Conservation (phyloP, 768 basidiomycete species). For the Lactarius psammicola region DNA sequence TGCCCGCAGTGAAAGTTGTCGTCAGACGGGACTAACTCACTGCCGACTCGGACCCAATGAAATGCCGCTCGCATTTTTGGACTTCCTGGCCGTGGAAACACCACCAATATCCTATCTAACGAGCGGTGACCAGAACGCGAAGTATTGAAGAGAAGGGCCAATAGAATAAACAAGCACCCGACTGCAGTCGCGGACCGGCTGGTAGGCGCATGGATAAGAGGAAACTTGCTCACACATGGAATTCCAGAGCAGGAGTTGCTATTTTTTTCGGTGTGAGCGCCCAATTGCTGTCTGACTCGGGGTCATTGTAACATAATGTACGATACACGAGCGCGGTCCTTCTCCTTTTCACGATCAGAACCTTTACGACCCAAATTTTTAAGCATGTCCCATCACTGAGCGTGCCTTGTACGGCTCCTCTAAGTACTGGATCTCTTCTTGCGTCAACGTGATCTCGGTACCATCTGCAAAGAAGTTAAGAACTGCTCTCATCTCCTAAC, state of each 20-base stretch:
- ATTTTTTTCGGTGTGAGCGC: not conserved
- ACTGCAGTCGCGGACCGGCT: constrained; percentile 17
- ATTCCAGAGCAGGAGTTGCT: constrained; percentile 1
- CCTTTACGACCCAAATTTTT: not conserved
- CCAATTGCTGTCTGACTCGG: too few species aligned
- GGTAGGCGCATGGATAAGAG: not conserved
- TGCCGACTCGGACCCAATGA: constrained; percentile 5
- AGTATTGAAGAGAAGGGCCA: not conserved
- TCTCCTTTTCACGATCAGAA: not conserved
- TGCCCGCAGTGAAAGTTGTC: too few species aligned
- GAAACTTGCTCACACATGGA: not conserved
- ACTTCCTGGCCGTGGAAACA: constrained; percentile 8
- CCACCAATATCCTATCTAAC: constrained; percentile 9
- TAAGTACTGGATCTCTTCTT: constrained; percentile 22
- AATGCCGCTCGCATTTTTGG: constrained; percentile 10
- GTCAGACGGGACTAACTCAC: not conserved
- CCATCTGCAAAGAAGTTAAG: constrained; percentile 7
- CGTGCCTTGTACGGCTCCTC: constrained; percentile 27
- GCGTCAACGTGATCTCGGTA: constrained; percentile 15
- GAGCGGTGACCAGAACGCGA: not conserved
- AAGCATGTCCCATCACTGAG: constrained; percentile 14
- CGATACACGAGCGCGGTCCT: too few species aligned
- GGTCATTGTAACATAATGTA: not conserved
- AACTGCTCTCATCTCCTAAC: not conserved
- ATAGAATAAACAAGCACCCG: too few species aligned